These are phyloP conservation scores for Ceraceosorus guamensis DNA, from an alignment of 1,284 basidiomycete species.

Conservation along the genomic window DNA sequence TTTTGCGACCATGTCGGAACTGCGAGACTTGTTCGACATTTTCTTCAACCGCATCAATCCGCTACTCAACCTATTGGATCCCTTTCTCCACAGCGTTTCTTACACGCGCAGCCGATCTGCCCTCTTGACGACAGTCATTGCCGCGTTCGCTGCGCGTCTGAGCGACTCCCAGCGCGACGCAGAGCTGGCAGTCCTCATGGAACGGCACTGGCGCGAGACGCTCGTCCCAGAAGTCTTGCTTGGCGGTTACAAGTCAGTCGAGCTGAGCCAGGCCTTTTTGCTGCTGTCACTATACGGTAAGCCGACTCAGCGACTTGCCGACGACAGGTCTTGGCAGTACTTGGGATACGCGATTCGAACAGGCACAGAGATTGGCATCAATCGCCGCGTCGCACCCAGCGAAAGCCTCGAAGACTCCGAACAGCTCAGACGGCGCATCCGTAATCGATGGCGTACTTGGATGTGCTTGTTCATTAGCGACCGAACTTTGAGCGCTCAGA, in stretches of 20 bases:
- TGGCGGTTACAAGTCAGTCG: conserved; percentile 38
- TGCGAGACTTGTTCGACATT: conserved; percentile 34
- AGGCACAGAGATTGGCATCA: conserved; percentile 39
- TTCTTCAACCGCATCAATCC: conserved; percentile 41
- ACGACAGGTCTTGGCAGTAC: conserved; percentile 42
- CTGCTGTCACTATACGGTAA: conserved; percentile 32
- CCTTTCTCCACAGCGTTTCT: conserved; percentile 32
- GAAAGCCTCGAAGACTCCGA: conserved; percentile 20
- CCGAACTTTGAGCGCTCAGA: conserved; percentile 33
- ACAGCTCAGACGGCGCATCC: conserved; percentile 29
- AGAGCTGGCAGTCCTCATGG: conserved; percentile 24
- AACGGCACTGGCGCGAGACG: conserved; percentile 31
- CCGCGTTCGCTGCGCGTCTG: conserved; percentile 30
- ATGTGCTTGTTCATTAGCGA: conserved; percentile 36
- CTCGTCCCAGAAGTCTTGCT: conserved; percentile 31
- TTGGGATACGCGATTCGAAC: conserved; percentile 37
- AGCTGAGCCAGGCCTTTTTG: conserved; percentile 36
- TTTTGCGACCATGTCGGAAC: conserved; percentile 26
- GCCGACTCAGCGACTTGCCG: conserved; percentile 31
- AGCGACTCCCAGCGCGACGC: conserved; percentile 26
- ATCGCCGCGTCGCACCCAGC: conserved; percentile 26
- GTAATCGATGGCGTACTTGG: conserved; percentile 35
- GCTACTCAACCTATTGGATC: conserved; percentile 32
- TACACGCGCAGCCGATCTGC: conserved; percentile 34
- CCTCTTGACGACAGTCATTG: conserved; percentile 35